Evolutionary conservation across 164 flowering plant species (phyloP).

Genomic region (Litsea cubeba): DNA sequence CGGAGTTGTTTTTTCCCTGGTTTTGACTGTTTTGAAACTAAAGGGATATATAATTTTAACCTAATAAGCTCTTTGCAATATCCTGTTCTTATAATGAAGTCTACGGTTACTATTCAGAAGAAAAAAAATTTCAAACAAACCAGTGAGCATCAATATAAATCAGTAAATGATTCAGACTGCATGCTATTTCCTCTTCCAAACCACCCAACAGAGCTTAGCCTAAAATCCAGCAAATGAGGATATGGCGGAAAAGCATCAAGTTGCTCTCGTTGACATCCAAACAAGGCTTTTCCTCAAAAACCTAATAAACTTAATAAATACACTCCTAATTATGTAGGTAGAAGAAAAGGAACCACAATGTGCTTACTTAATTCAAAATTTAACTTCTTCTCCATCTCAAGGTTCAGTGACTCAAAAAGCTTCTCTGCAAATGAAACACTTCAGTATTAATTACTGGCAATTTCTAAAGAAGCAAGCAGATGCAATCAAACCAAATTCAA

Average conservation of each 20-base stretch:
- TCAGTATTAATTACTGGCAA: background rate
- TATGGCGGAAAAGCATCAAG: background rate
- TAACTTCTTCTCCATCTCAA: constrained; percentile 67
- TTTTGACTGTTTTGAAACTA: no score
- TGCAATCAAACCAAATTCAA: background rate
- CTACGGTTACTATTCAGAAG: no score
- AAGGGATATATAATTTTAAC: no score
- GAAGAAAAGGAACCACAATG: constrained; percentile 2
- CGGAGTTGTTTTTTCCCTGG: no score
- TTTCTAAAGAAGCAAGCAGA: constrained; percentile 1
- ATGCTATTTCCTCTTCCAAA: no score
- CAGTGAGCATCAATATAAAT: no score
- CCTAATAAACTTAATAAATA: background rate
- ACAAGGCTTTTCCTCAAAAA: background rate
- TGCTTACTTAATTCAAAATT: constrained; percentile 56
- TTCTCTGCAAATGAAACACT: constrained; percentile 44
- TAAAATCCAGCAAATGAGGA: background rate
- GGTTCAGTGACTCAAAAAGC: constrained; percentile 64
- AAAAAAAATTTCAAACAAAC: no score
- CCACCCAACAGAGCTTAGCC: background rate
- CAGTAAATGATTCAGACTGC: no score
- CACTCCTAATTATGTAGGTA: background rate
- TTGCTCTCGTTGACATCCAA: background rate
- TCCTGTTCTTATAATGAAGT: no score
- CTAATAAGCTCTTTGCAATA: no score